Base-by-base conservation (phyloP, 768 basidiomycete genomes). In the Lactarius sanguifluus region DNA sequence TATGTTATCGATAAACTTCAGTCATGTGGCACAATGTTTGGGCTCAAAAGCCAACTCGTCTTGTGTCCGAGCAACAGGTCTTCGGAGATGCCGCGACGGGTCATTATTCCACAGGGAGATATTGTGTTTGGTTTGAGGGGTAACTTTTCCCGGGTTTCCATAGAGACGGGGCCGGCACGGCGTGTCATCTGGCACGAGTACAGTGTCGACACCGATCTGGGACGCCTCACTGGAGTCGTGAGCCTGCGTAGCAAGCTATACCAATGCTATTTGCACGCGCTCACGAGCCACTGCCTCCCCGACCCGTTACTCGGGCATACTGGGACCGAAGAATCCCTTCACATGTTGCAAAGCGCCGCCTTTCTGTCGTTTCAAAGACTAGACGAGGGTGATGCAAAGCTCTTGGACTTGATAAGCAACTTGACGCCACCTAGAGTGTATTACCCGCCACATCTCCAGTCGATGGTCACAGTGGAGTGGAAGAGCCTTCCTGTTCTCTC, bases 201-300 rank as follows among this genome's bases (percentile, higher is more conserved):
- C 57, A 61, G 55, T 2, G 58, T 80, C 8, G 73, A 38, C 13
- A 38, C 36, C 36, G 36, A 38, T 38, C 36, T 38, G 36, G 36
- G 77, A 0, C 71, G 71, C 45, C 70, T 80, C 40, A 60, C 64
- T 5, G 72, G 76, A 4, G 75, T 73, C 10, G 71, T 45, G 7
- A 75, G 69, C 40, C 59, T 79, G 43, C 68, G 69, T 0, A 76
- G 72, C 62, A 71, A 70, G 43, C 73, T 83, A 8, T 81, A 75
- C 62, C 75, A 75, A 52, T 74, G 78, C 3, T 81, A 81, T 61
- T 74, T 85, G n/a, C 84, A 85, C 52, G 79, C 81, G n/a, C 59
- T 82, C 1, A 83, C 78, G 4, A 79, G 79, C 16, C 76, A 79
- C 54, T 77, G 76, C 52, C 71, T 79, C 8, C 73, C 76, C 10